These are phyloP conservation scores for Micractinium sp. DNA, from an alignment of 139 green algal genomes.

Conservation along the genomic window DNA sequence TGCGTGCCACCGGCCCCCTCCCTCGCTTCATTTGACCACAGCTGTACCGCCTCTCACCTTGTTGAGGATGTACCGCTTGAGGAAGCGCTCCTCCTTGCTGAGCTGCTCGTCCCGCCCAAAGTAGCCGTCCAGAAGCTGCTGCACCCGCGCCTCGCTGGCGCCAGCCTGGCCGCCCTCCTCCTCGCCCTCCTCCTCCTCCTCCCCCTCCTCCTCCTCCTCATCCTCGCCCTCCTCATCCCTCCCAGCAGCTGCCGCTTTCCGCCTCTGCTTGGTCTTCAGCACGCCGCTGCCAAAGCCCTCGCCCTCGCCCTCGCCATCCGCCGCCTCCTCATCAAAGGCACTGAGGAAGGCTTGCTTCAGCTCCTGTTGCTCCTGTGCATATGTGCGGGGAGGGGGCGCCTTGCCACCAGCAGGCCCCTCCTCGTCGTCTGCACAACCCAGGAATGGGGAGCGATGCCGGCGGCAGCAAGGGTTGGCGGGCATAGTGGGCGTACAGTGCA, in stretches of 20 bases:
- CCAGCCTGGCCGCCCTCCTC: background rate
- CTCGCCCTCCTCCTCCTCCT: background rate
- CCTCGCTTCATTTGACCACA: too few relatives aligned
- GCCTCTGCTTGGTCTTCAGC: constrained; percentile 12
- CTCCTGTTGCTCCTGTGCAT: constrained; percentile 79
- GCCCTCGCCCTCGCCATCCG: background rate
- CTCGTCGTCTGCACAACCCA: background rate
- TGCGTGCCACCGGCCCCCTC: too few relatives aligned
- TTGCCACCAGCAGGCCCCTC: background rate
- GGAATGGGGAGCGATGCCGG: background rate
- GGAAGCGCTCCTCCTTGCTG: constrained; percentile 74
- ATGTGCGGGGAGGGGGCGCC: constrained; percentile 50
- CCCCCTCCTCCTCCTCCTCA: background rate
- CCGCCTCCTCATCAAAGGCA: constrained; percentile 39
- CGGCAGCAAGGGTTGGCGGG: background rate
- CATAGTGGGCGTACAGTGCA: too few relatives aligned
- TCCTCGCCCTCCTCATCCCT: background rate
- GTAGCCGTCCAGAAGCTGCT: constrained; percentile 76
- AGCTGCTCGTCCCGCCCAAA: constrained; percentile 78
- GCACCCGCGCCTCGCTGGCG: constrained; percentile 18
- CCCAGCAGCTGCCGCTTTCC: background rate
- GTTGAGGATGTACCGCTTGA: constrained; percentile 86
- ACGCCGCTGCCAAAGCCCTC: constrained; percentile 32
- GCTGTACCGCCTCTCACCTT: constrained; percentile 38
- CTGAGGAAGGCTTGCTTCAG: constrained; percentile 75